Evolutionary conservation across 1,284 basidiomycete genomes (phyloP).

Genomic region (Anthracocystis panici-leucophaei): DNA sequence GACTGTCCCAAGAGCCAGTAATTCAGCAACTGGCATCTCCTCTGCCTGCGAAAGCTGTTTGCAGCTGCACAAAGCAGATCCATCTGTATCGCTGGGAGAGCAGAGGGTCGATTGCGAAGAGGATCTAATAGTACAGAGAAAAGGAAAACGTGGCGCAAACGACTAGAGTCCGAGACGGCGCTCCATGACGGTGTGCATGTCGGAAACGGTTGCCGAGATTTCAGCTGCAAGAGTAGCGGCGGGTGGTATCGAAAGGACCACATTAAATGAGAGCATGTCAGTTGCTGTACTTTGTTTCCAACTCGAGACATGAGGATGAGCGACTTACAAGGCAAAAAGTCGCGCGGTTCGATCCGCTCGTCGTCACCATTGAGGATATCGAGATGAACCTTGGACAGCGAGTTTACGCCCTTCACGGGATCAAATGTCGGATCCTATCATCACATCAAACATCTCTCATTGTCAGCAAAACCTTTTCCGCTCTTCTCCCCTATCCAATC

Average conservation of each 20-base stretch:
- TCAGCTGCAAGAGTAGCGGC: slow-evolving; percentile 18
- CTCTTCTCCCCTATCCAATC: not conserved
- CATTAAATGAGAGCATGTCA: slow-evolving; percentile 1
- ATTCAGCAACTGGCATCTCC: no score
- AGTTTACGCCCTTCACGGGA: slow-evolving; percentile 27
- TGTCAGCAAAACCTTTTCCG: not conserved
- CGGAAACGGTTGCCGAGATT: slow-evolving; percentile 25
- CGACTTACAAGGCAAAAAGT: slow-evolving; percentile 66
- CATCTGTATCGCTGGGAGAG: no score
- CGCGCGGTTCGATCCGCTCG: slow-evolving; percentile 62
- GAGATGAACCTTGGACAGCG: slow-evolving; percentile 62
- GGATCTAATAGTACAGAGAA: slow-evolving; percentile 31
- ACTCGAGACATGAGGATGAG: not conserved
- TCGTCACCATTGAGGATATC: slow-evolving; percentile 67
- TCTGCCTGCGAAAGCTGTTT: no score
- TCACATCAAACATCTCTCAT: not conserved
- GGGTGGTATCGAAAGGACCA: not conserved
- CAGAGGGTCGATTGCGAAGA: slow-evolving; percentile 4
- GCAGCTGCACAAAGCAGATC: no score
- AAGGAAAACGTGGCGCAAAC: not conserved
- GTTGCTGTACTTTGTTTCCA: not conserved
- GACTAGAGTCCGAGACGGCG: slow-evolving; percentile 38
- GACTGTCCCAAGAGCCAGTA: no score
- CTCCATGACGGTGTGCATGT: slow-evolving; percentile 51
- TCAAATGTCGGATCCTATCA: slow-evolving; percentile 38